These are phyloP conservation scores for Alternaria sp. DNA, from an alignment of 2,329 filamentous ascomycete species.

Conservation along the genomic window DNA sequence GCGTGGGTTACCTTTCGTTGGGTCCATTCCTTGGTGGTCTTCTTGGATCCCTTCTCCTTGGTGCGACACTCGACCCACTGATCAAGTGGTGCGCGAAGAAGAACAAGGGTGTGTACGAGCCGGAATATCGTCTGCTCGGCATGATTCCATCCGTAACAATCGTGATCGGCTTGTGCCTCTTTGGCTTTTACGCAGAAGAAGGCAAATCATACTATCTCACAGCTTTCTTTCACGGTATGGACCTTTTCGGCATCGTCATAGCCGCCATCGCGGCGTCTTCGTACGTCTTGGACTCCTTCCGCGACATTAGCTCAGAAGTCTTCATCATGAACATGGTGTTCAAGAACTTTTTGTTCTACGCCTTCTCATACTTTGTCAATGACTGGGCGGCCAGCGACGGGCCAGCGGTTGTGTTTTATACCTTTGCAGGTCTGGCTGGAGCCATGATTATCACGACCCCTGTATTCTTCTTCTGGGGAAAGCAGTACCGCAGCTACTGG, in stretches of 20 bases:
- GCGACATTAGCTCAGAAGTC: slow-evolving; percentile 51
- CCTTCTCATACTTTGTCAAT: slow-evolving; percentile 53
- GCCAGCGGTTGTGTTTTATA: slow-evolving; percentile 48
- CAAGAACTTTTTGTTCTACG: slow-evolving; percentile 55
- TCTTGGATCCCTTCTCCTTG: slow-evolving; percentile 23
- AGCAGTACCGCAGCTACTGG: slow-evolving; percentile 45
- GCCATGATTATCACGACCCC: slow-evolving; percentile 38
- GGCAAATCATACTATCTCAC: slow-evolving; percentile 34
- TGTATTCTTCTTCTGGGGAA: slow-evolving; percentile 45
- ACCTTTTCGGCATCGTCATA: slow-evolving; percentile 43
- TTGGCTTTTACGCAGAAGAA: slow-evolving; percentile 43
- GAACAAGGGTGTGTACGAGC: slow-evolving; percentile 62
- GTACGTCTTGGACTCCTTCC: slow-evolving; percentile 51
- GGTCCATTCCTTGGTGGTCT: slow-evolving; percentile 51
- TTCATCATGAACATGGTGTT: slow-evolving; percentile 54
- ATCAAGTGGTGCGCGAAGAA: slow-evolving; percentile 54
- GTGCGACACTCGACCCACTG: slow-evolving; percentile 45
- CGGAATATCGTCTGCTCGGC: slow-evolving; percentile 57
- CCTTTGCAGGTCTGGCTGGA: slow-evolving; percentile 39
- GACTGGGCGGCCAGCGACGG: slow-evolving; percentile 49
- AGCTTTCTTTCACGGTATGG: slow-evolving; percentile 43
- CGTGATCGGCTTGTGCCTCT: slow-evolving; percentile 49
- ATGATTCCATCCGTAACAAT: slow-evolving; percentile 42
- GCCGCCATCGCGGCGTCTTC: slow-evolving; percentile 41
- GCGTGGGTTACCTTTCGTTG: slow-evolving; percentile 54